Percentiles rank a stretch among this genome's conserved stretches.
Evolutionary conservation across 768 basidiomycete species (phyloP).

Genomic region (Leucocoprinus leucothites): DNA sequence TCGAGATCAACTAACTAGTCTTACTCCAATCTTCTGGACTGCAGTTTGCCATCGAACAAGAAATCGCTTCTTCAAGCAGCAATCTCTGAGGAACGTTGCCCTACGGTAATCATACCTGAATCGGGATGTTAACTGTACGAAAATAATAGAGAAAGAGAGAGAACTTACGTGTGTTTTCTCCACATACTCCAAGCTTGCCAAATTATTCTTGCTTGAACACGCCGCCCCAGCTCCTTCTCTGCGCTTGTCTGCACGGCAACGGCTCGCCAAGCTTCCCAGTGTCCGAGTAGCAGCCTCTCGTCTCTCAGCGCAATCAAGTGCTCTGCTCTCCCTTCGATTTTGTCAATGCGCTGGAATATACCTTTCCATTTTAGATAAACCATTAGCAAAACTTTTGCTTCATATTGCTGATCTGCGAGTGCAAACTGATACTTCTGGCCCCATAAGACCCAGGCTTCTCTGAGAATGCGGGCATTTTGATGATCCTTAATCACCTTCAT

Average conservation of each 20-base stretch:
- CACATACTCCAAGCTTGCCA: constrained; percentile 48
- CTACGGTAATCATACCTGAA: constrained; percentile 8
- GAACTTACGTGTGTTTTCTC: constrained; percentile 53
- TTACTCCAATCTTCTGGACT: constrained; percentile 17
- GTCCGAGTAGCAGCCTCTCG: constrained; percentile 32
- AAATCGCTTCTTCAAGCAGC: constrained; percentile 4
- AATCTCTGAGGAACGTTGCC: constrained; percentile 11
- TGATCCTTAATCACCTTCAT: constrained; percentile 62
- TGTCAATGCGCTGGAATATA: constrained; percentile 35
- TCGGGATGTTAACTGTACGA: not conserved
- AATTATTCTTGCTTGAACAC: constrained; percentile 47
- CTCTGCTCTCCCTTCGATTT: constrained; percentile 49
- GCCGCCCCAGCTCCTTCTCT: constrained; percentile 42
- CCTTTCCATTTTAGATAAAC: constrained; percentile 54
- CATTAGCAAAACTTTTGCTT: constrained; percentile 37
- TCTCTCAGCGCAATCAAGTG: constrained; percentile 37
- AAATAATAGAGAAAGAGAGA: not conserved
- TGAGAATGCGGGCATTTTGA: constrained; percentile 49
- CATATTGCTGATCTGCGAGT: constrained; percentile 50
- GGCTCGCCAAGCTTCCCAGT: constrained; percentile 60
- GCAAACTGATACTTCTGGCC: constrained; percentile 50
- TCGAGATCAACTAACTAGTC: not conserved
- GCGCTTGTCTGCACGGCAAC: constrained; percentile 39
- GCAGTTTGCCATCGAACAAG: constrained; percentile 12
- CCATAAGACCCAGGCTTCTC: constrained; percentile 68